Evolutionary conservation across 768 basidiomycete species (phyloP).

Genomic region (Pholiota microspora): DNA sequence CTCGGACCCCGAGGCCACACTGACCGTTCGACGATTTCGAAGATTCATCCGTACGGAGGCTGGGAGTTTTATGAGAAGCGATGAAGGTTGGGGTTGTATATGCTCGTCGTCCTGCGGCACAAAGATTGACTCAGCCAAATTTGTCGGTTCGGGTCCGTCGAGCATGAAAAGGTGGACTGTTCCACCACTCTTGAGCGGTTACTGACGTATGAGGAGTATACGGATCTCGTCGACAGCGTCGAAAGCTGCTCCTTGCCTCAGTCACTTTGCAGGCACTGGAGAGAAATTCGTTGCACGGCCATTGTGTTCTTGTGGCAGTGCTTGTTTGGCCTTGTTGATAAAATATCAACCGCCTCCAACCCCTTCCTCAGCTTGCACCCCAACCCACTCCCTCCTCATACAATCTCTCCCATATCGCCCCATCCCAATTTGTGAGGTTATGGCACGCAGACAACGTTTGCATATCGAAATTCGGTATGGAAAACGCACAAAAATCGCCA

Average conservation of each 20-base stretch:
- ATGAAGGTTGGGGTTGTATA: conserved; percentile 4
- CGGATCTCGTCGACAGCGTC: conserved; percentile 8
- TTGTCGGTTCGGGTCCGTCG: conserved; percentile 21
- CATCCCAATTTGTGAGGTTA: neutral
- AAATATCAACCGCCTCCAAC: conserved; percentile 1
- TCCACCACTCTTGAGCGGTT: conserved; percentile 13
- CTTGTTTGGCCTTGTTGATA: conserved; percentile 25
- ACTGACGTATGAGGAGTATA: neutral
- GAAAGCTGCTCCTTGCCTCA: conserved; percentile 12
- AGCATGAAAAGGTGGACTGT: conserved; percentile 20
- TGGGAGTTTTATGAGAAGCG: conserved; percentile 28
- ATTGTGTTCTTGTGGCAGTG: conserved; percentile 26
- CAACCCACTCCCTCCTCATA: neutral
- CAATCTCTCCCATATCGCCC: neutral
- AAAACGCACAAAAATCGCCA: conserved; percentile 7
- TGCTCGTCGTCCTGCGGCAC: conserved; percentile 12
- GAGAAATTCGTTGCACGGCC: conserved; percentile 16
- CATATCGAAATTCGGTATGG: conserved; percentile 1
- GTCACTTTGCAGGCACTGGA: conserved; percentile 10
- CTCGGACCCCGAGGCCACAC: conserved; percentile 44
- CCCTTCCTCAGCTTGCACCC: too few species aligned
- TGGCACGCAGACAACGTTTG: neutral
- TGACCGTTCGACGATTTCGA: conserved; percentile 32
- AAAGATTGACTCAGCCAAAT: conserved; percentile 17
- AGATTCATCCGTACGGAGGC: conserved; percentile 23